Evolutionary conservation across 2,329 filamentous ascomycete genomes (phyloP).

Genomic region (Botrytis pseudocinerea): DNA sequence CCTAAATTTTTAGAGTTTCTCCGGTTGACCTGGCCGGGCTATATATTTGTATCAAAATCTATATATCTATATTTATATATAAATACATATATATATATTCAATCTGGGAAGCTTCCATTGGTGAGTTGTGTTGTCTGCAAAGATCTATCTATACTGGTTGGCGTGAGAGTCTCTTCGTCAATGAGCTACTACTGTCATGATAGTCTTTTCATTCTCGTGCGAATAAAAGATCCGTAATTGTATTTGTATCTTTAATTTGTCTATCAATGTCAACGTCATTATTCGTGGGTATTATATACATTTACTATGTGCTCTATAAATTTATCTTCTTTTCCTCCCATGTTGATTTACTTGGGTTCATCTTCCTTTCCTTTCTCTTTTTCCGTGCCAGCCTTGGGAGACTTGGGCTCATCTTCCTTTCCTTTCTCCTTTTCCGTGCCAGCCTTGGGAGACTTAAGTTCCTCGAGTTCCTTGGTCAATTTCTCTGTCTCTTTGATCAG

Average conservation of each 20-base stretch:
- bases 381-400: background rate
- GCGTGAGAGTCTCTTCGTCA: background rate
- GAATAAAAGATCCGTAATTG: background rate
- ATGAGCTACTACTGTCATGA: background rate
- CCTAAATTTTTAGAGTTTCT: background rate
- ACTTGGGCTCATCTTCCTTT: background rate
- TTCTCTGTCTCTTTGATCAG: constrained; percentile 11
- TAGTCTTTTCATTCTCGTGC: background rate
- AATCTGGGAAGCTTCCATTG: background rate
- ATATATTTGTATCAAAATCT: background rate
- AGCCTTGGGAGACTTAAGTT: constrained; percentile 1
- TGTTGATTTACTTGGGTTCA: background rate
- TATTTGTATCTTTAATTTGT: background rate
- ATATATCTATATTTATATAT: no score
- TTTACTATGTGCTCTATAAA: background rate
- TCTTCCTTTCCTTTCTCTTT: background rate
- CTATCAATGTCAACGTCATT: background rate
- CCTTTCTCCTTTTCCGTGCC: background rate
- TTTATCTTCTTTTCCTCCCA: background rate
- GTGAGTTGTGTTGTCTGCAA: background rate
- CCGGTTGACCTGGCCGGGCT: background rate
- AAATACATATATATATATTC: background rate
- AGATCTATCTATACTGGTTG: background rate
- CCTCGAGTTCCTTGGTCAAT: constrained; percentile 7
- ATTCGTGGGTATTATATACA: background rate